Conservation (phyloP, 192 early-diverging fungal species). For the Phlyctochytrium bullatum region DNA sequence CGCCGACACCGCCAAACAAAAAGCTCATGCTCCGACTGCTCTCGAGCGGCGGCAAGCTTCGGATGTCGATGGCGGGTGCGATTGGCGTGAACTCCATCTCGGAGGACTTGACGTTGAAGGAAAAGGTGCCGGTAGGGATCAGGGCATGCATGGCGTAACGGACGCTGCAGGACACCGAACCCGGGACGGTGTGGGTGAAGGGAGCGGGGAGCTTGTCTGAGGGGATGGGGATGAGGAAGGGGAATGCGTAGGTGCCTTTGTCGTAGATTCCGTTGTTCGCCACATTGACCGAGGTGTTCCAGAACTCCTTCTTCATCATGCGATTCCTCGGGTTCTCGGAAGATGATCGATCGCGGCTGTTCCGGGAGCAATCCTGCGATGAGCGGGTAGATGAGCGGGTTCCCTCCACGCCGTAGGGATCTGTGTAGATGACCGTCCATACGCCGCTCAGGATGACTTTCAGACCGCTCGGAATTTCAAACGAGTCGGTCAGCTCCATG, state of each 20-base stretch:
- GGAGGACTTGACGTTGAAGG: neutral
- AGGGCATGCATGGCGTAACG: neutral
- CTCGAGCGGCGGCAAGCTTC: neutral
- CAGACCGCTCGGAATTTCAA: neutral
- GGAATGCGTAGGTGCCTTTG: neutral
- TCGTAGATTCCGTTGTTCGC: neutral
- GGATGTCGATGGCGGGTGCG: neutral
- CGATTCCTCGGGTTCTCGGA: too few relatives aligned
- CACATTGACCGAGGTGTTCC: neutral
- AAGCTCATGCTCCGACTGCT: neutral
- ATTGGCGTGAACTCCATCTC: neutral
- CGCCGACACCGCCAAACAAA: neutral
- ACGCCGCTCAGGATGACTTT: too few relatives aligned
- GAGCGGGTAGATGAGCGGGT: too few relatives aligned
- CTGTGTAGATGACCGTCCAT: too few relatives aligned
- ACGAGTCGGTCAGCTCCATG: neutral
- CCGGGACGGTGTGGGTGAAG: neutral
- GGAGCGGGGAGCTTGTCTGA: conserved; percentile 3
- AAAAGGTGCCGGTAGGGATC: neutral
- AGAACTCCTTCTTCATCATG: neutral
- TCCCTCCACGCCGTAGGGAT: too few relatives aligned
- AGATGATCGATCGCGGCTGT: too few relatives aligned
- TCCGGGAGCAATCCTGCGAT: too few relatives aligned
- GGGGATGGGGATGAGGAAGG: neutral
- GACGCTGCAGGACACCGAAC: neutral